Conservation (phyloP, 495 filamentous ascomycete species). For the Penicillium salamii region DNA sequence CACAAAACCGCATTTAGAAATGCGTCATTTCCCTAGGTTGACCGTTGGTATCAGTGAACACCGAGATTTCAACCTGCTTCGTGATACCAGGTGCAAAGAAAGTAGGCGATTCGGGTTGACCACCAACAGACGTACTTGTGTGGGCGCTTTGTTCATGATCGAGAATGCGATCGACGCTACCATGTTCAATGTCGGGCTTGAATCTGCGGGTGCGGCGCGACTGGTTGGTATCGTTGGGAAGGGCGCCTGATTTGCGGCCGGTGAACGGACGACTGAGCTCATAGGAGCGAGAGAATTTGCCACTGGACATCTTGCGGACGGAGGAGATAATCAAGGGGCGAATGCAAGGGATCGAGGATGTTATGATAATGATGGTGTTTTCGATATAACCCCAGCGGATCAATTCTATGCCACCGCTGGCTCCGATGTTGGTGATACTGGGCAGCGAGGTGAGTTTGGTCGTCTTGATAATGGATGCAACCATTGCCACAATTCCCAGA, state of each 20-base stretch:
- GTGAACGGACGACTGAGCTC: conserved; percentile 29
- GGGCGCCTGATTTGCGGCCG: conserved; percentile 8
- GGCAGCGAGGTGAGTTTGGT: conserved; percentile 35
- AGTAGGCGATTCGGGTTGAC: conserved; percentile 15
- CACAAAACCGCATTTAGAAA: not conserved
- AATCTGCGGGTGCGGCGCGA: conserved; percentile 11
- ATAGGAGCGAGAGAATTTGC: conserved; percentile 25
- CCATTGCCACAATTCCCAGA: conserved; percentile 40
- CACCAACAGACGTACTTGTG: conserved; percentile 13
- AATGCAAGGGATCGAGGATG: conserved; percentile 35
- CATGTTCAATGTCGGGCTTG: conserved; percentile 22
- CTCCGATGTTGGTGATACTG: conserved; percentile 30
- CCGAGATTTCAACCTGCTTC: conserved; percentile 34
- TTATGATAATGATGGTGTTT: conserved; percentile 35
- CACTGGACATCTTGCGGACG: conserved; percentile 37
- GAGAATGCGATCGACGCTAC: conserved; percentile 33
- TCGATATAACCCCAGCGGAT: conserved; percentile 37
- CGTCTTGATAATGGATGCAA: conserved; percentile 44
- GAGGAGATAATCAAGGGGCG: conserved; percentile 36
- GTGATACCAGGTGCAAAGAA: conserved; percentile 21
- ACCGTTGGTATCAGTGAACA: conserved; percentile 11
- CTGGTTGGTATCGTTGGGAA: conserved; percentile 14
- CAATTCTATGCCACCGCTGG: conserved; percentile 24
- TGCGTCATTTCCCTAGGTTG: not conserved
- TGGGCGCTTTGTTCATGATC: conserved; percentile 11